Percentiles rank a stretch among this genome's conserved stretches.
phyloP scores from a whole-genome alignment of 2,329 filamentous ascomycete genomes.

The Neopestalotiopsis rosae region DNA sequence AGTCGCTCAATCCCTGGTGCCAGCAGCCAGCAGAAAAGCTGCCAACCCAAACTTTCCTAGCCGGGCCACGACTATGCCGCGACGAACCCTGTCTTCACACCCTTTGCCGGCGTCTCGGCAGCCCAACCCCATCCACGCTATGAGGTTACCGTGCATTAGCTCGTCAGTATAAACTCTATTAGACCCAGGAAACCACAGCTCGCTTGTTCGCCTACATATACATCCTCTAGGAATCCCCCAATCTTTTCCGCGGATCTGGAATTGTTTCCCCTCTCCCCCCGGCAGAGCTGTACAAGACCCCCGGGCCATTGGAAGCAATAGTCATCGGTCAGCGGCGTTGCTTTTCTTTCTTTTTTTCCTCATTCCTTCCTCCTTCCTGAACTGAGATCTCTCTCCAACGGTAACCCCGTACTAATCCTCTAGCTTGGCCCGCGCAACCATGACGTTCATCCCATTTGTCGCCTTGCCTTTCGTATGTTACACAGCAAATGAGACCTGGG shows the following conservation, averaged over 20 bases:
- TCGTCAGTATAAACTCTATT: background rate
- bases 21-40: background rate
- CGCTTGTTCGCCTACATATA: background rate
- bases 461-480: no score
- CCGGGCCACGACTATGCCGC: slow-evolving; percentile 1
- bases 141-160: slow-evolving; percentile 8
- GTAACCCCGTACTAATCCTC: background rate
- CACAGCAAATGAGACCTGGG: no score
- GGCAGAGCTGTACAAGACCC: background rate
- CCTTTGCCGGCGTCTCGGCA: slow-evolving; percentile 1
- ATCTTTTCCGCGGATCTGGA: background rate
- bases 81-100: background rate
- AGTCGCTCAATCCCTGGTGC: background rate
- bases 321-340: background rate
- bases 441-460: no score
- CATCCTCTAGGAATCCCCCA: background rate
- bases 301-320: background rate
- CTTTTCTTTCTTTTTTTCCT: background rate
- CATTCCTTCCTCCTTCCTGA: background rate
- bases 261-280: background rate
- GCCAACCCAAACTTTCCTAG: background rate
- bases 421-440: background rate
- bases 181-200: background rate
- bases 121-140: background rate
- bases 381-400: background rate